Conservation (phyloP, 2,329 filamentous ascomycete species). For the Fusarium sarcochroum region DNA sequence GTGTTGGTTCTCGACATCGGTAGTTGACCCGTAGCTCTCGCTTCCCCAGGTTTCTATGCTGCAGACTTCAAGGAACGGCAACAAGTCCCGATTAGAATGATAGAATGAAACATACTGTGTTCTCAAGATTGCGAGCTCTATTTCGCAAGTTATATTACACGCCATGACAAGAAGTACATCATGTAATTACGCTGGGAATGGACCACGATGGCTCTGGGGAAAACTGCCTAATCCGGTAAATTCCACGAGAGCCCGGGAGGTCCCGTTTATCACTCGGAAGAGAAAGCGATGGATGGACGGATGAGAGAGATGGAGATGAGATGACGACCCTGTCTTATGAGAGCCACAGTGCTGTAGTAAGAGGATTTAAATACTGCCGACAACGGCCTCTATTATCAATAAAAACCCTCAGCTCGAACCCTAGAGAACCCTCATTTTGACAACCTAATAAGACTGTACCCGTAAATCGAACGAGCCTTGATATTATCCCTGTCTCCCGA, state of each 20-base stretch:
- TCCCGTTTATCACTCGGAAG: neutral
- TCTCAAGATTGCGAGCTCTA: no score
- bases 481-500: conserved; percentile 1
- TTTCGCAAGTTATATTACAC: no score
- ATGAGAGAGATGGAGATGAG: no score
- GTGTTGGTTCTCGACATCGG: neutral
- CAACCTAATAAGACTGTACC: no score
- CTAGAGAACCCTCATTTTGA: neutral
- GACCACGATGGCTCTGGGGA: neutral
- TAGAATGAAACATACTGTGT: neutral
- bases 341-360: neutral
- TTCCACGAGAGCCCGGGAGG: neutral
- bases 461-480: neutral
- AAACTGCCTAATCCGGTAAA: conserved; percentile 14
- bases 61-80: neutral
- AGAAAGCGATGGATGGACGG: neutral
- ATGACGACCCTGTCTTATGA: neutral
- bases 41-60: conserved; percentile 1
- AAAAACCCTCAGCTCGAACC: neutral
- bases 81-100: conserved; percentile 6
- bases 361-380: neutral
- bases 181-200: neutral
- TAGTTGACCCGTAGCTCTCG: conserved; percentile 9
- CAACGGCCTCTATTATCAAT: neutral
- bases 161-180: neutral